Evolutionary conservation across 495 filamentous ascomycete species (phyloP).

Genomic region (Podospora pseudopauciseta): DNA sequence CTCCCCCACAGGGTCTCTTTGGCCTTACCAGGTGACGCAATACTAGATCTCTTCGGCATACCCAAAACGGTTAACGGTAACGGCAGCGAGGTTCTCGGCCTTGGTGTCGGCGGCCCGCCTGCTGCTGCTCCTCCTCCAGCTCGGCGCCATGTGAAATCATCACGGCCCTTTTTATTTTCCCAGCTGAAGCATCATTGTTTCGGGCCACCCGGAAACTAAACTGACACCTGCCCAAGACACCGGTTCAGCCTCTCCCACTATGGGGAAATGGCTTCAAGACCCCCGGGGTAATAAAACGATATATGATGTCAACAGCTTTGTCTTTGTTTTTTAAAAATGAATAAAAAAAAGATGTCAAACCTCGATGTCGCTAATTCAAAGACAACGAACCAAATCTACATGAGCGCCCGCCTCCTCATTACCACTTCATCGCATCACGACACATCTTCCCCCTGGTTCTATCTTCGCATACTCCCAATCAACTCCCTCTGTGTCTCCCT

Average conservation of each 20-base stretch:
- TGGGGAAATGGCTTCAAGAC: background rate
- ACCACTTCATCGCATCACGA: background rate
- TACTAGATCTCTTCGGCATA: background rate
- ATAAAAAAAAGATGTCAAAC: background rate
- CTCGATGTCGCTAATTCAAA: background rate
- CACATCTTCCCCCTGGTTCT: constrained; percentile 4
- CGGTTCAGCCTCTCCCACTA: background rate
- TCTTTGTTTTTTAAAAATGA: background rate
- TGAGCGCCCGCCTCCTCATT: background rate
- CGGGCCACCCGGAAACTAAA: background rate
- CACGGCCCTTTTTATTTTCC: background rate
- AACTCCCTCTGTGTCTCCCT: constrained; percentile 86
- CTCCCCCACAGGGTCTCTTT: background rate
- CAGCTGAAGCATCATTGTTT: background rate
- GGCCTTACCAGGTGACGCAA: background rate
- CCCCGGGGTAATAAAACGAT: background rate
- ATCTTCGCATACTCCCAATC: constrained; percentile 66
- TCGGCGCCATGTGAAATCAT: background rate
- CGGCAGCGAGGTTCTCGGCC: background rate
- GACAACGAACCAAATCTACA: constrained; percentile 2
- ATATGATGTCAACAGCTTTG: background rate
- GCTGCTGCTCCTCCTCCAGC: background rate
- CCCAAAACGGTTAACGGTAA: background rate
- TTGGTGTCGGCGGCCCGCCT: background rate
- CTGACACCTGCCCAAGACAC: background rate